Base-by-base conservation (phyloP, 1,139 yeast species). In the Meyerozyma elateridarum region DNA sequence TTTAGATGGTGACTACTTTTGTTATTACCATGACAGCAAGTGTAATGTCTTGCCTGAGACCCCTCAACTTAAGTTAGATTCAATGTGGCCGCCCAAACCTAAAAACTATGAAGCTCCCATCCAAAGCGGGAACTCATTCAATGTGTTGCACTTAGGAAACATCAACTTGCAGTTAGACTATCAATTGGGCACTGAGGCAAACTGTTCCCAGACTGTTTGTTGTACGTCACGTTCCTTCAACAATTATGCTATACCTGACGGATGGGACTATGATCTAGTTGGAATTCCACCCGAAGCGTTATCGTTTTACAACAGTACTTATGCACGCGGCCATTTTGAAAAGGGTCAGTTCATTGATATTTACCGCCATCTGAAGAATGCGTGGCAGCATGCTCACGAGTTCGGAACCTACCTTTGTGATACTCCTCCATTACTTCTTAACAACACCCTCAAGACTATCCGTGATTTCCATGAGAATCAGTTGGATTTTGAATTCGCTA, bases 1-100 rank as follows among this genome's bases (percentile, higher is more conserved):
- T 2, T 46, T 62, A 20, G 81, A 76, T 45, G 79, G 77, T 18
- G 71, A 70, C 34, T 67, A 70, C 37, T 70, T 69, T 49, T 76
- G 81, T 48, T 66, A 72, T 44, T 73, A 59, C 46, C 64, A 70
- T 44, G 65, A 70, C 32, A 43, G 48, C 8, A 48, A 49, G 4
- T 58, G 68, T 28, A 72, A 76, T 45, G 46, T 57, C 0, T 49
- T 66, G 29, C 79, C 79, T 4, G 51, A 48, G 15, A 54, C 70
- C 4, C 75, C 73, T 2, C 41, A 49, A 8, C 48, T 70, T 29
- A 67, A 67, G 35, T 41, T 70, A 34, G 40, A 57, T 8, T 38
- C 53, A 18, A 54, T 70, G 54, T 71, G 77, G 75, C 38, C 45
- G 1, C 48, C 52, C 6, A 51, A 48, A 32, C 55, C 62, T 13